Evolutionary conservation across 2,329 filamentous ascomycete genomes (phyloP), one percentile per base, ranked within the genome.

Genomic region (Colletotrichum incanum): DNA sequence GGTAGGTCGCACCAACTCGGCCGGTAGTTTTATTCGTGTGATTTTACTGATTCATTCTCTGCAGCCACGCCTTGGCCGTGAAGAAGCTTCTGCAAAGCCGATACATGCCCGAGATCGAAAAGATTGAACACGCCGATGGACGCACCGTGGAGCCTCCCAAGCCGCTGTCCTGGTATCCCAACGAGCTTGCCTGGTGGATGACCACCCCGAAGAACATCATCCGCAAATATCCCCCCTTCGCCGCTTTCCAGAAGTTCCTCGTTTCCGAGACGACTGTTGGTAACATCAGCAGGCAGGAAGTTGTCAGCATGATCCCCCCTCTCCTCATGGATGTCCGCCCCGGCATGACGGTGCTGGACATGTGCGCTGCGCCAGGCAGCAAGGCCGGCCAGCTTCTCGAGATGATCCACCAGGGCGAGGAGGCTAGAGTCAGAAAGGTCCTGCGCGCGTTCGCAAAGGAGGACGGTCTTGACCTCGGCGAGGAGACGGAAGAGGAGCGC

Each of bases 301-400:
- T 98, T 55, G 96, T 99, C 79, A 98, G 94, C 86, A 99, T 99
- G 96, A 98, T 99, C 74, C 96, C 96, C 34, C 96, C 96, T 34
- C 89, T 98, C 77, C 87, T 98, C 77, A 93, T 99, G 87, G 95
- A 98, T 78, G 88, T 98, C 62, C 91, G 91, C 76, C 95, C 96
- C 5, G 94, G 95, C 65, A 97, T 98, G 92, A 93, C 93, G 1
- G 95, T 98, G 12, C 85, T 99, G 77, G 96, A 99, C 82, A 92
- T 99, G 86, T 99, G 96, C 83, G 96, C 96, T 72, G 96, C 96
- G 0, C 96, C 96, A 1, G 96, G 96, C 72, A 98, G 96, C 86
- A 99, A 99, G 87, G 95, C 96, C 16, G 94, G 95, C 4, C 96
- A 99, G 85, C 85, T 99, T 69, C 90, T 98, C 74, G 96, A 99